These are phyloP conservation scores for Claviceps quebecensis DNA, from an alignment of 2,329 filamentous ascomycete species.

Conservation along the genomic window DNA sequence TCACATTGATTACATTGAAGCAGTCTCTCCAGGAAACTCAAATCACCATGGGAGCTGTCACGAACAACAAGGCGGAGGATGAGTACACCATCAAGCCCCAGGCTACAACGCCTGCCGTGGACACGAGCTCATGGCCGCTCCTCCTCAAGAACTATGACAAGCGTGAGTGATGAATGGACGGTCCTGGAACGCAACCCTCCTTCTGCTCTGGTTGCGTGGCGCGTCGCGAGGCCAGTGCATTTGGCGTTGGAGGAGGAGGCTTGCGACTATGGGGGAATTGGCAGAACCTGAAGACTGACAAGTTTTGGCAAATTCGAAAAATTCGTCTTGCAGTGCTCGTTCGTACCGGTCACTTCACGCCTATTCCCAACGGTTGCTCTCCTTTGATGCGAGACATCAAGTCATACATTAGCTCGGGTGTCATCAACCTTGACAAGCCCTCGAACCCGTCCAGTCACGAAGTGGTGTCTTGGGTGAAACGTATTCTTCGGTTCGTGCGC, in stretches of 20 bases:
- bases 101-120: conserved; percentile 59
- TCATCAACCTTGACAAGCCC: conserved; percentile 80
- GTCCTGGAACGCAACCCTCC: too few species aligned
- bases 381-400: conserved; percentile 91
- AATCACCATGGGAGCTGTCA: conserved; percentile 33
- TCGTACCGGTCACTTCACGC: conserved; percentile 91
- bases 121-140: conserved; percentile 85
- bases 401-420: conserved; percentile 90
- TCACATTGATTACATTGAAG: conserved; percentile 2
- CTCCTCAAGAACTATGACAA: conserved; percentile 94
- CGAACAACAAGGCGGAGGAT: conserved; percentile 35
- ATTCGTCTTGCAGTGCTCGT: conserved; percentile 52
- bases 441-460: conserved; percentile 97
- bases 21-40: not conserved
- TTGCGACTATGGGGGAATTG: not conserved
- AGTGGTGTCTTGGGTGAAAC: conserved; percentile 98
- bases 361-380: conserved; percentile 83
- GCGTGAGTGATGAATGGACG: conserved; percentile 39
- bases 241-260: not conserved
- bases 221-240: not conserved
- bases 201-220: too few species aligned
- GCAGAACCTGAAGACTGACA: conserved; percentile 3
- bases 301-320: not conserved
- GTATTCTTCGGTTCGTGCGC: conserved; percentile 63
- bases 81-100: conserved; percentile 90